Base-by-base conservation (phyloP, 208 protist genomes). In the Leptomonas pyrrhocoris region DNA sequence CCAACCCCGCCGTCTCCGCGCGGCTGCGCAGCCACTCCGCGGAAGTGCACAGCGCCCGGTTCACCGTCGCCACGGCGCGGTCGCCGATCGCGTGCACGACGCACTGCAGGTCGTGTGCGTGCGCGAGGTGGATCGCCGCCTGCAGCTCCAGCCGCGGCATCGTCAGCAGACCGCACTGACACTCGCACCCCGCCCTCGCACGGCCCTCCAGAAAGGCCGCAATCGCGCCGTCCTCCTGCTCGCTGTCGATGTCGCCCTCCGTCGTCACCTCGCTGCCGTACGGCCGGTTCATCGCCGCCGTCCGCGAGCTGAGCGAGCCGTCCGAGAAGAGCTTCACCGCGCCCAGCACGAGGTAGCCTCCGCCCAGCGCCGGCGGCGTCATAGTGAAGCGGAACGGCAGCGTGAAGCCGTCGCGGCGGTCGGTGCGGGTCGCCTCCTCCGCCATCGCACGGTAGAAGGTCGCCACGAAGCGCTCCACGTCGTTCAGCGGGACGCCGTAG, bases 81-180 rank as follows among this genome's bases (percentile, higher is more conserved):
- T 93, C 87, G 59, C 87, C 84, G 46, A 93, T 93, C 12, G 84
- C 87, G 76, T 93, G 87, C 46, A 81, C 70, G n/a, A 71, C 70
- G 34, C 73, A 75, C 67, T 89, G 81, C 56, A 88, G 45, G 38
- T 75, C 38, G 50, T 76, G 42, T 4, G 58, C 21, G 56, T 89
- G 77, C 19, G 69, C 72, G 19, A 51, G 19, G 19, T 30, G 63
- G 18, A 86, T 74, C 21, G 51, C 48, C 28, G 49, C 30, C 54
- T 71, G 79, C 43, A 91, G 68, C 51, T 79, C 71, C 40, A 71
- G 48, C 25, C 58, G 69, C 25, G 67, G 42, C 56, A 83, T 75
- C 12, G 77, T 75, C 34, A 91, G 60, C 42, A 91, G 59, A 5
- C 82, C 86, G 58, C 75, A 86, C 56, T 71, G 68, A 45, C 83